Conservation (phyloP, 2,329 filamentous ascomycete genomes). For the Phialophora verrucosa region DNA sequence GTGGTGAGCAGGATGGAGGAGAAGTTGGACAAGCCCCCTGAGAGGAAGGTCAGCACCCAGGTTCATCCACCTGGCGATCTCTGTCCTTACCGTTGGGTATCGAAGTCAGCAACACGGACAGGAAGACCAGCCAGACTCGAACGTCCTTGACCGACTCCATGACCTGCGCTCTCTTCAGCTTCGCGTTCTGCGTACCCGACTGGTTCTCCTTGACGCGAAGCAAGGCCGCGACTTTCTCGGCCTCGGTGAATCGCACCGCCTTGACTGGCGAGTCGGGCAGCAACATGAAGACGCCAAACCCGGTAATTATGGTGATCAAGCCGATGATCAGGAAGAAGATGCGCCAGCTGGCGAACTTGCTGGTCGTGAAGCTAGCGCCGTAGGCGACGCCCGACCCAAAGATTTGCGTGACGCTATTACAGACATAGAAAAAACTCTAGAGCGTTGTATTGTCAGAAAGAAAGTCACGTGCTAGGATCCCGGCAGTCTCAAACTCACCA, state of each 20-base stretch:
- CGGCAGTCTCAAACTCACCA: conserved; percentile 19
- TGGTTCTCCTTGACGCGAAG: conserved; percentile 55
- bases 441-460: neutral
- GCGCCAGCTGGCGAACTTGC: conserved; percentile 39
- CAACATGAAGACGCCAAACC: conserved; percentile 47
- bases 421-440: conserved; percentile 38
- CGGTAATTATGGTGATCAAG: conserved; percentile 49
- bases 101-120: conserved; percentile 29
- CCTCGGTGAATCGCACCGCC: conserved; percentile 45
- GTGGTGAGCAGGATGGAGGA: conserved; percentile 52
- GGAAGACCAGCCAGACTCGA: conserved; percentile 57
- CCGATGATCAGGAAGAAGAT: conserved; percentile 56
- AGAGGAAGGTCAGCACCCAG: neutral
- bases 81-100: conserved; percentile 29
- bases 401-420: conserved; percentile 44
- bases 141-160: conserved; percentile 53
- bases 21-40: conserved; percentile 48
- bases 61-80: neutral
- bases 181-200: conserved; percentile 59
- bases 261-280: conserved; percentile 53
- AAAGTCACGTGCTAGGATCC: neutral
- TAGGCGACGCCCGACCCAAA: conserved; percentile 52
- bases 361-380: conserved; percentile 40
- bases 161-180: conserved; percentile 56
- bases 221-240: conserved; percentile 47